Base-by-base conservation (phyloP, 345 rosid species). In the Mangifera indica region DNA sequence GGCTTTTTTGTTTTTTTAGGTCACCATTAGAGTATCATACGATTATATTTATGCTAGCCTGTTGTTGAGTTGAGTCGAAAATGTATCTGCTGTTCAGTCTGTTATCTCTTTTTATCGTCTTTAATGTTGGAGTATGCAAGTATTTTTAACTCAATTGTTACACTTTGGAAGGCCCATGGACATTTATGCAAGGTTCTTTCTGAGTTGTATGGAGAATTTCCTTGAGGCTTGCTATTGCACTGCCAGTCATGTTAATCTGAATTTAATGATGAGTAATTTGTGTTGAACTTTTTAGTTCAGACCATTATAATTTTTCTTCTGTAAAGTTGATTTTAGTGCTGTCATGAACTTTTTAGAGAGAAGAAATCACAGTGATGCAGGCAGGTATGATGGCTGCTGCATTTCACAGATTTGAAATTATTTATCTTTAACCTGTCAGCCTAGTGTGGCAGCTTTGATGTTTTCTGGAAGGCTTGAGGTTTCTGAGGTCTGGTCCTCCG, bases 241-340 rank as follows among this genome's bases (percentile, higher is more conserved):
- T 58, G 12, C 11, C 53, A 48, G 7, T 51, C 24, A 13, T 71
- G 45, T 14, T 17, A 68, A 54, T 21, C 72, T 37, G 26, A 37
- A 67, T n/a, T 68, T 20, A 21, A 55, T 54, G 55, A 51, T 29
- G 17, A 67, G 42, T 14, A 54, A 24, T 69, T 77, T 22, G 0
- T 60, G 18, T 60, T 24, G 63, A 52, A 21, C 44, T 24, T 29
- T 63, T 5, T 59, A 21, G 25, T 32, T 34, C 37, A 60, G 11
- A 34, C n/a, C n/a, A n/a, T n/a, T n/a, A n/a, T n/a, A n/a, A n/a
- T n/a, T n/a, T n/a, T n/a, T n/a, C n/a, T n/a, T 24, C 65, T 60
- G 22, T 5, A 26, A 18, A 26, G 40, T 51, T 49, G 13, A 66
- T 66, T 51, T 17, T 49, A 26, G 21, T 66, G 45, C 9, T 26